Base-by-base conservation (phyloP, 2,329 filamentous ascomycete genomes). In the Fusarium kyushuense region DNA sequence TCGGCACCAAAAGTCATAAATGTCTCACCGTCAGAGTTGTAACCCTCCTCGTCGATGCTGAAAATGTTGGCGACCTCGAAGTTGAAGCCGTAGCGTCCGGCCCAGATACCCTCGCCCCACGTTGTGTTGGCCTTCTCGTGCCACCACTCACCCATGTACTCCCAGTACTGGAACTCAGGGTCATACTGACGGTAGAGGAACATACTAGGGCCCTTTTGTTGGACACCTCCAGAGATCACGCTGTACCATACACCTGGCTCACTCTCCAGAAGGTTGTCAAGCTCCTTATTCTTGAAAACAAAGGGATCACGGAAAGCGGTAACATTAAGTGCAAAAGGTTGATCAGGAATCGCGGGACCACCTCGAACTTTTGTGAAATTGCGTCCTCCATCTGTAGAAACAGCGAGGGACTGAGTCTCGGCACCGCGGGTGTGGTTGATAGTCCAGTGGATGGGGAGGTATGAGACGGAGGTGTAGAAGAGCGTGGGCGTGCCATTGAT, bases 31-130 rank as follows among this genome's bases (percentile, higher is more conserved):
- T 78, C 71, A 6, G 75, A 60, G 49, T 78, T 80, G 51, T 80
- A 81, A 13, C 81, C 81, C 6, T 77, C 57, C 21, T 76, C 72
- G 17, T 81, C 77, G 5, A 84, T 68, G 16, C 75, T 71, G 67
- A 84, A 82, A 17, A 81, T 63, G 40, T 83, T 83, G 21, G 64
- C 74, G 13, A 82, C 79, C 66, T 84, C 82, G 41, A 82, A 83
- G 62, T 84, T 84, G 74, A 76, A 83, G 1, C 79, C 79, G 66
- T 75, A 81, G 2, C 75, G 72, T 3, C 79, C 79, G 3, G 77
- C 77, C 76, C 77, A 79, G 21, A 70, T 47, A 11, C 77, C 77
- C 23, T 72, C 69, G 4, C 76, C 77, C 76, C 77, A 79, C 0
- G 77, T 79, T 5, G 77, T 69, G 57, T 79, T 79, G 19, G 74